Conservation (phyloP, 495 filamentous ascomycete genomes). For the Hypoxylon trugodes region DNA sequence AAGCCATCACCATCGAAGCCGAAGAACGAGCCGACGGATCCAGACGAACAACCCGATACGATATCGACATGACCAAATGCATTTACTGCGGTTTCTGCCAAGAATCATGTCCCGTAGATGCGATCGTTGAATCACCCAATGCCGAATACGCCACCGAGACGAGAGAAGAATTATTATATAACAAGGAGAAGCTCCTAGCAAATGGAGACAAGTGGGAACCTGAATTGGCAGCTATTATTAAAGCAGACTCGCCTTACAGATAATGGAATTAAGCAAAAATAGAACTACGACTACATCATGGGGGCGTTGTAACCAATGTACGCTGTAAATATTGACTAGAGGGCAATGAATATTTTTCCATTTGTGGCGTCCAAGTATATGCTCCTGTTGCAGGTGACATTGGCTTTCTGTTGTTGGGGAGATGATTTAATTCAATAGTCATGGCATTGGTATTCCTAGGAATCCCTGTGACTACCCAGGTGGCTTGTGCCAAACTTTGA, state of each 20-base stretch:
- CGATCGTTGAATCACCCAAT: conserved; percentile 96
- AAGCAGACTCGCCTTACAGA: conserved; percentile 89
- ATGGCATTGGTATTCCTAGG: too few species aligned
- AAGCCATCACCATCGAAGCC: conserved; percentile 98
- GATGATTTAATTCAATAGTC: too few species aligned
- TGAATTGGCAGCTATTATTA: conserved; percentile 88
- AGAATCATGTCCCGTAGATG: conserved; percentile 97
- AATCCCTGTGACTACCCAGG: too few species aligned
- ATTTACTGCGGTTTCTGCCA: conserved; percentile 99
- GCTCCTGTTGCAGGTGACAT: background rate
- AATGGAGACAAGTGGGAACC: conserved; percentile 99
- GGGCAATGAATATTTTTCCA: conserved; percentile 33
- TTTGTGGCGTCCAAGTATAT: conserved; percentile 30
- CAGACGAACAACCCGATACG: conserved; percentile 93
- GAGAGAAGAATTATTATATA: conserved; percentile 95
- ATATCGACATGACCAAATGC: conserved; percentile 99
- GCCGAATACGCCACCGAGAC: conserved; percentile 98
- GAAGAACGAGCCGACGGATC: conserved; percentile 97
- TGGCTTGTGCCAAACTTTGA: too few species aligned
- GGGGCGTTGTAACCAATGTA: conserved; percentile 33
- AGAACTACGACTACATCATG: background rate
- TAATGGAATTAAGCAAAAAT: conserved; percentile 52
- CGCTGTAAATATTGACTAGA: conserved; percentile 38
- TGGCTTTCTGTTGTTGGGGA: too few species aligned
- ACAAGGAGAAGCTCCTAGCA: conserved; percentile 89